These are phyloP conservation scores for Cryptococcus sp. DNA, from an alignment of 1,284 basidiomycete genomes.

Conservation along the genomic window DNA sequence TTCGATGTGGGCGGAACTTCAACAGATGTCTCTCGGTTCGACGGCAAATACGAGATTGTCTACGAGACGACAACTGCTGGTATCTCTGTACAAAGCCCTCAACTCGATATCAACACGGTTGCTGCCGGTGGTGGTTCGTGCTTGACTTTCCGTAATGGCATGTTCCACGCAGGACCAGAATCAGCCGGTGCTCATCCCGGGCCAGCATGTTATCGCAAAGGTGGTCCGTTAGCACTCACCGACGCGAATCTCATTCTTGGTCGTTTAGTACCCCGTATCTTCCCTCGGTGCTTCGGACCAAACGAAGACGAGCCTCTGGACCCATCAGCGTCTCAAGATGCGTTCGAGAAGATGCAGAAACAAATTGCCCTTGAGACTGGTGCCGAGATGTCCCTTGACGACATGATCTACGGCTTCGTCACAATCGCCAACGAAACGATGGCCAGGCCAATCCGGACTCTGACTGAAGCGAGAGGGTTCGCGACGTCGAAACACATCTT, in stretches of 20 bases:
- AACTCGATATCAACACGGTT: constrained; percentile 80
- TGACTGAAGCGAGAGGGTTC: constrained; percentile 88
- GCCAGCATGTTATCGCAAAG: constrained; percentile 79
- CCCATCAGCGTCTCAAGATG: constrained; percentile 62
- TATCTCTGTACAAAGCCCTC: constrained; percentile 82
- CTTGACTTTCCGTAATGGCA: constrained; percentile 74
- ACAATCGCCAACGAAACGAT: constrained; percentile 93
- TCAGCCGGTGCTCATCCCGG: constrained; percentile 78
- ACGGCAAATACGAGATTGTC: constrained; percentile 79
- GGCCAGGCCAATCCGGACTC: constrained; percentile 85
- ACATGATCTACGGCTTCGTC: constrained; percentile 75
- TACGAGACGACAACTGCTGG: constrained; percentile 91
- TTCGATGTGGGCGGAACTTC: constrained; percentile 81
- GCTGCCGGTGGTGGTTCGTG: constrained; percentile 86
- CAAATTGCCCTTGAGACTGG: constrained; percentile 68
- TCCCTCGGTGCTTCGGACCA: constrained; percentile 85
- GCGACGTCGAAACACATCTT: constrained; percentile 80
- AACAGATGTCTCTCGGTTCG: constrained; percentile 86
- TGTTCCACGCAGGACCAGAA: constrained; percentile 79
- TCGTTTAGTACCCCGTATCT: constrained; percentile 67
- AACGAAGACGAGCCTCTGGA: constrained; percentile 81
- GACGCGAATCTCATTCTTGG: constrained; percentile 84
- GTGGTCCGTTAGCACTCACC: constrained; percentile 79
- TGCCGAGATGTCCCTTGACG: constrained; percentile 68
- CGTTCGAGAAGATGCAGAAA: constrained; percentile 66